phyloP scores from a whole-genome alignment of 768 basidiomycete species.

The Leccinum pellstonianum region DNA sequence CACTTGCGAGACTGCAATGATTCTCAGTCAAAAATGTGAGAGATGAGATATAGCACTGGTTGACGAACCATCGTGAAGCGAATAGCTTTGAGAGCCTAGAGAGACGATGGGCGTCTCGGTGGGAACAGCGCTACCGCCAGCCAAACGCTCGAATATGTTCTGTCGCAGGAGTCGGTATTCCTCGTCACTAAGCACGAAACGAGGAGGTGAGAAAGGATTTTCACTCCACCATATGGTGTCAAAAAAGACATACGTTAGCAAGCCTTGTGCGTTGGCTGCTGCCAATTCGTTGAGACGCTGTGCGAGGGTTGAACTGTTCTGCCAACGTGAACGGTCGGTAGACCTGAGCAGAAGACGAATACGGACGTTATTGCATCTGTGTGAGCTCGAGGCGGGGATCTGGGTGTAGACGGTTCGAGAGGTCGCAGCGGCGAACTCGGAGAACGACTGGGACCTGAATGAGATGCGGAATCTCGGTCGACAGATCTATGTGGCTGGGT shows the following conservation, averaged over 20 bases:
- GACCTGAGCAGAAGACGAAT: conserved; percentile 11
- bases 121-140: conserved; percentile 56
- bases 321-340: conserved; percentile 13
- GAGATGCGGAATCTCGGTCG: conserved; percentile 18
- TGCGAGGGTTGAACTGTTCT: conserved; percentile 65
- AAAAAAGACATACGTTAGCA: conserved; percentile 57
- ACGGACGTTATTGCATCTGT: conserved; percentile 59
- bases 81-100: conserved; percentile 38
- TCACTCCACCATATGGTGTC: background rate
- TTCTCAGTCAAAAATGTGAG: conserved; percentile 6
- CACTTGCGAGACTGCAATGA: conserved; percentile 18
- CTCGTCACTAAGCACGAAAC: conserved; percentile 57
- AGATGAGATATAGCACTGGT: background rate
- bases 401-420: conserved; percentile 24
- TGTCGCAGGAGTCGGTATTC: conserved; percentile 83
- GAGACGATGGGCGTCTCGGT: conserved; percentile 64
- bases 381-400: conserved; percentile 27
- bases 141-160: conserved; percentile 79
- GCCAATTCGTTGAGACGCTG: conserved; percentile 82
- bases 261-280: conserved; percentile 73
- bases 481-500: conserved; percentile 21
- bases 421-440: conserved; percentile 24
- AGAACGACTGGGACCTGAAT: conserved; percentile 14
- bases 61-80: conserved; percentile 16
- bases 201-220: conserved; percentile 8